These are phyloP conservation scores for Aspergillus biplanus DNA, from an alignment of 495 filamentous ascomycete genomes.

Conservation along the genomic window DNA sequence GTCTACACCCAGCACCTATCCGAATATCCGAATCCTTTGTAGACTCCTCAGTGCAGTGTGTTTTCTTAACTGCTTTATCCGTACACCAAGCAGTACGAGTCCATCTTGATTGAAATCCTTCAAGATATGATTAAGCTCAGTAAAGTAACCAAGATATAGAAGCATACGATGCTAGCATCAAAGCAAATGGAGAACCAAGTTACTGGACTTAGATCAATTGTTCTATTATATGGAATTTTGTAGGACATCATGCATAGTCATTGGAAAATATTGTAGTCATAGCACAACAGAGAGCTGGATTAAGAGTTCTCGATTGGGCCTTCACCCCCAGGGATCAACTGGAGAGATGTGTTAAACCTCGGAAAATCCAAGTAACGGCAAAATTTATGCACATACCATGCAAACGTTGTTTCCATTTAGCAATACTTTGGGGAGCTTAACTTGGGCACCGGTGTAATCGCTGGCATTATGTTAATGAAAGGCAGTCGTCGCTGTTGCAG, in stretches of 20 bases:
- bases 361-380: neutral
- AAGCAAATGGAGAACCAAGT: neutral
- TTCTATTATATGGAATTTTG: constrained; percentile 24
- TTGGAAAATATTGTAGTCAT: constrained; percentile 33
- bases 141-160: too few relatives aligned
- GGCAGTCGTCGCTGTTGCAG: neutral
- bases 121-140: too few relatives aligned
- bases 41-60: too few relatives aligned
- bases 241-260: constrained; percentile 40
- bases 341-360: constrained; percentile 17
- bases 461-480: constrained; percentile 53
- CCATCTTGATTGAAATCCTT: too few relatives aligned
- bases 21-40: too few relatives aligned
- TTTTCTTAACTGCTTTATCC: too few relatives aligned
- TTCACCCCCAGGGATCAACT: constrained; percentile 90
- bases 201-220: neutral
- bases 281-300: constrained; percentile 22
- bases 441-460: constrained; percentile 84
- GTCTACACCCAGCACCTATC: too few relatives aligned
- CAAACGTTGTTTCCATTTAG: constrained; percentile 99
- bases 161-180: neutral
- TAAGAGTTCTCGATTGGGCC: constrained; percentile 59
- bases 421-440: constrained; percentile 88
- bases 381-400: constrained; percentile 71
- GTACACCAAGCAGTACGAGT: too few relatives aligned